Conservation (phyloP, 148 eudicot genomes). For the Oxyria digyna region DNA sequence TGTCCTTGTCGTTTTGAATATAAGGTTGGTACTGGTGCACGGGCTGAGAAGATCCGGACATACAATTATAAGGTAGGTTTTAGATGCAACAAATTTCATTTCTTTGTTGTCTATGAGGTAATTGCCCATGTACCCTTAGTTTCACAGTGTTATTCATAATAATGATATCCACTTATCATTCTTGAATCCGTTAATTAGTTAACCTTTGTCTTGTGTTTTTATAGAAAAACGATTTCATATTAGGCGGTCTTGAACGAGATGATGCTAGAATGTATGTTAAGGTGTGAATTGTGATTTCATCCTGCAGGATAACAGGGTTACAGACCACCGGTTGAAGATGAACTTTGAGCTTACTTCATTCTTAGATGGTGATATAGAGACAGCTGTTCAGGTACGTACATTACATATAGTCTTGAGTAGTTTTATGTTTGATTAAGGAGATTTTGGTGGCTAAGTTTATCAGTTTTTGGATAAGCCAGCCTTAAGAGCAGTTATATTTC, state of each 20-base stretch:
- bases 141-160: not conserved
- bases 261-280: not conserved
- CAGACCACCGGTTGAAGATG: slow-evolving; percentile 92
- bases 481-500: not conserved
- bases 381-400: slow-evolving; percentile 88
- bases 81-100: not conserved
- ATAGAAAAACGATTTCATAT: not conserved
- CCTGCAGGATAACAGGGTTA: slow-evolving; percentile 83
- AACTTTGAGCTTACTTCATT: slow-evolving; percentile 82
- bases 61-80: slow-evolving; percentile 75
- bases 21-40: slow-evolving; percentile 97
- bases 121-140: too few species aligned
- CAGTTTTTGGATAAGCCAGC: not conserved
- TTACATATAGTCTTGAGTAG: not conserved
- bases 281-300: not conserved
- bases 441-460: not conserved
- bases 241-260: not conserved
- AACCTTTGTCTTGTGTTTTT: not conserved
- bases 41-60: slow-evolving; percentile 91
- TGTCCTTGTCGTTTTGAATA: slow-evolving; percentile 19
- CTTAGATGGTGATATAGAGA: slow-evolving; percentile 76
- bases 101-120: not conserved
- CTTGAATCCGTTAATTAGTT: not conserved
- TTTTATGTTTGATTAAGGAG: not conserved
- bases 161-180: not conserved